Percentiles rank a stretch among this genome's conserved stretches.
Conservation (phyloP, 768 basidiomycete genomes). For the Scleroderma bovista region DNA sequence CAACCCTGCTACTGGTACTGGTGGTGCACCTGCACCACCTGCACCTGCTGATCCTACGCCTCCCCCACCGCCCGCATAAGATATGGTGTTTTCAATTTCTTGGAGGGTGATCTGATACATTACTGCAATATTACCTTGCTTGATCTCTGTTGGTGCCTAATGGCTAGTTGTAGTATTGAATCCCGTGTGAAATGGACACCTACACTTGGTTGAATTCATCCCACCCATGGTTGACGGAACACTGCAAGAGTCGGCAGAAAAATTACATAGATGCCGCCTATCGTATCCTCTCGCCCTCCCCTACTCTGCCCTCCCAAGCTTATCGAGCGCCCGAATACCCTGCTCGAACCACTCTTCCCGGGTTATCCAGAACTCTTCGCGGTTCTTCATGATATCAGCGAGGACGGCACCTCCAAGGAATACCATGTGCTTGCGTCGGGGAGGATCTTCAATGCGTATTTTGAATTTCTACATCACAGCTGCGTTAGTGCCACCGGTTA, state of each 20-base stretch:
- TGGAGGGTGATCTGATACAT: conserved; percentile 12
- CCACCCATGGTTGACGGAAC: not conserved
- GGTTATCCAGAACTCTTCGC: conserved; percentile 93
- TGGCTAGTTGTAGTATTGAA: no score
- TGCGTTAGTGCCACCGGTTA: not conserved
- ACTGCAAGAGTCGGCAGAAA: not conserved
- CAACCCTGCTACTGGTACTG: conserved; percentile 14
- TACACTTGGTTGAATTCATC: no score
- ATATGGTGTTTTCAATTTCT: conserved; percentile 12
- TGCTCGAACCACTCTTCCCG: conserved; percentile 95
- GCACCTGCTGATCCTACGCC: conserved; percentile 16
- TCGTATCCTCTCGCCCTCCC: not conserved
- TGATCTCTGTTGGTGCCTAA: conserved; percentile 6
- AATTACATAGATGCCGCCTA: not conserved
- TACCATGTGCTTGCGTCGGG: conserved; percentile 98
- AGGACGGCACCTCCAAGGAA: conserved; percentile 98
- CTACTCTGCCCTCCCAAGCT: conserved; percentile 68
- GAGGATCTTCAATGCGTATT: conserved; percentile 97
- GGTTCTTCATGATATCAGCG: conserved; percentile 96
- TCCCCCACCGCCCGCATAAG: conserved; percentile 24
- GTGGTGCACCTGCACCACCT: conserved; percentile 24
- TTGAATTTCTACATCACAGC: conserved; percentile 85
- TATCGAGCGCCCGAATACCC: conserved; percentile 75
- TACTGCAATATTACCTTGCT: conserved; percentile 25
- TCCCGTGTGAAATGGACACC: no score